These are phyloP conservation scores for Tetrahymena borealis DNA, from an alignment of 73 alveolate genomes.

Conservation along the genomic window DNA sequence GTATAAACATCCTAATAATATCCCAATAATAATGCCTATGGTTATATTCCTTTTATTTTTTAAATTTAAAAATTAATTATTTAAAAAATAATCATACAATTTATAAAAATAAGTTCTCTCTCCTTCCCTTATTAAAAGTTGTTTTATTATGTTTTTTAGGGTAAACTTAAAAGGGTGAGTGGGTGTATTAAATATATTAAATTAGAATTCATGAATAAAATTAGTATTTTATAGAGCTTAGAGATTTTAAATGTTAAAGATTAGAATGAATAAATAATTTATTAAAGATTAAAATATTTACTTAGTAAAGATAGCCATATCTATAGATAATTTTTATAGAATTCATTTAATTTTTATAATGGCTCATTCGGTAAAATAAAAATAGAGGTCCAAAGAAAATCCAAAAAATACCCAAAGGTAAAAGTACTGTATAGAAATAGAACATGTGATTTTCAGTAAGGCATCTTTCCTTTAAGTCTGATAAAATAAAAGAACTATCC, in stretches of 20 bases:
- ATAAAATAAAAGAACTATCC: not conserved
- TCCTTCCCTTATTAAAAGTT: too few species aligned
- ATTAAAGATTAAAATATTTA: not conserved
- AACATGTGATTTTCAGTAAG: not conserved
- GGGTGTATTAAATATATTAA: too few species aligned
- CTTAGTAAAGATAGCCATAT: not conserved
- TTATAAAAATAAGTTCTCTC: too few species aligned
- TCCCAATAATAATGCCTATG: not conserved
- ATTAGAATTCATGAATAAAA: not conserved
- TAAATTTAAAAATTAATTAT: not conserved
- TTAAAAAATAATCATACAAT: too few species aligned
- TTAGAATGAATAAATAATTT: too few species aligned
- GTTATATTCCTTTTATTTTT: not conserved
- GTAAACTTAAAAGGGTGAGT: too few species aligned
- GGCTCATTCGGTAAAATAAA: not conserved
- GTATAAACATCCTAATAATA: not conserved
- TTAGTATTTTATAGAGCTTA: not conserved
- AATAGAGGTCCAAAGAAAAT: not conserved
- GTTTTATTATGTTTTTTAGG: too few species aligned
- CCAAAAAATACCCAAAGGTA: not conserved
- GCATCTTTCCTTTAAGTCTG: not conserved
- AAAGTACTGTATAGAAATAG: not conserved
- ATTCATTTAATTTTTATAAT: not conserved
- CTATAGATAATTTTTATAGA: not conserved
- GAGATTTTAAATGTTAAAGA: too few species aligned